These are phyloP conservation scores for Coccomyxa sp. DNA, from an alignment of 139 green algal genomes.

Conservation along the genomic window DNA sequence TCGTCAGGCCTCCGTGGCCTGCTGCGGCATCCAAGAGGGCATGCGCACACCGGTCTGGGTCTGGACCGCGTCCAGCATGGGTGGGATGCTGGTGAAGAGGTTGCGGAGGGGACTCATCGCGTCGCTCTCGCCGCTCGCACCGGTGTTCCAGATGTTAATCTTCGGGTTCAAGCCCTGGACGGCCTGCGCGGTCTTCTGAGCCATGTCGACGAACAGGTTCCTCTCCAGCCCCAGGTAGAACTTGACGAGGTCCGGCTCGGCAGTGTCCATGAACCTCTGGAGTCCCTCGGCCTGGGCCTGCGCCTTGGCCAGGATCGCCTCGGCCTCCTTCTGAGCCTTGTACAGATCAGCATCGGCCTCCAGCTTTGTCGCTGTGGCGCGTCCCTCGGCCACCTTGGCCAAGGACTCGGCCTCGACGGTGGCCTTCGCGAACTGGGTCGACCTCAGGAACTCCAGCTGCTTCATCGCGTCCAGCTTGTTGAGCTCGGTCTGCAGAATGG, in stretches of 20 bases:
- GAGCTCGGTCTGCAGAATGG: not conserved
- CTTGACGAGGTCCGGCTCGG: slow-evolving; percentile 7
- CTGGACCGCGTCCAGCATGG: slow-evolving; percentile 10
- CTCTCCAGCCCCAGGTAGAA: slow-evolving; percentile 5
- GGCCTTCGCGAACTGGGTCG: not conserved
- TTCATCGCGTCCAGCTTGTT: slow-evolving; percentile 3
- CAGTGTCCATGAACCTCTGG: not conserved
- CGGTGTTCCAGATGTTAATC: slow-evolving; percentile 15
- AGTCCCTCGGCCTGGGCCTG: slow-evolving; percentile 5
- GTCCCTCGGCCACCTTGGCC: not conserved
- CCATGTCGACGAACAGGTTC: slow-evolving; percentile 6
- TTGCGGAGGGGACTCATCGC: slow-evolving; percentile 3
- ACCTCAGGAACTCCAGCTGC: slow-evolving; percentile 1
- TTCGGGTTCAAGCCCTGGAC: slow-evolving; percentile 8
- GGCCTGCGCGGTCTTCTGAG: slow-evolving; percentile 2
- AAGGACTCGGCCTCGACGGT: slow-evolving; percentile 4
- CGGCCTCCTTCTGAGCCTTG: not conserved
- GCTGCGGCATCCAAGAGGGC: not conserved
- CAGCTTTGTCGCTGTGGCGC: not conserved
- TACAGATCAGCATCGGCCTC: slow-evolving; percentile 2
- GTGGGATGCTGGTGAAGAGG: slow-evolving; percentile 11
- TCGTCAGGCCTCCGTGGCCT: not conserved
- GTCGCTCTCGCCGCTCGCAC: not conserved
- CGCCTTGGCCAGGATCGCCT: not conserved
- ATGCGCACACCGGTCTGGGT: slow-evolving; percentile 7